A percentile compares a stretch with the other conserved stretches of the same genome.
Evolutionary conservation across 768 basidiomycete genomes (phyloP).

Genomic region (Leccinum truebloodii): DNA sequence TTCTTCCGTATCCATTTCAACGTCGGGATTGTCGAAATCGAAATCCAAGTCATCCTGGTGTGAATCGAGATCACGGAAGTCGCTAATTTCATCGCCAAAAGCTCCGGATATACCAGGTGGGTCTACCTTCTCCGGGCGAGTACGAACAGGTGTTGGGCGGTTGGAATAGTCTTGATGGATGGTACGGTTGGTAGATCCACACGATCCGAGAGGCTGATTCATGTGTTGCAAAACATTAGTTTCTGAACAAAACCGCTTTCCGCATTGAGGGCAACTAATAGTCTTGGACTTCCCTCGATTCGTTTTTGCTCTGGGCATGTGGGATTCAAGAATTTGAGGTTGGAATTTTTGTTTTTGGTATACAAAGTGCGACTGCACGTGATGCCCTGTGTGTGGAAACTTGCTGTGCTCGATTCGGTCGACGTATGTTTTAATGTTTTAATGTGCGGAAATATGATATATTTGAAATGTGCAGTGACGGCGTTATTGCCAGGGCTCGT

Average conservation of each 20-base stretch:
- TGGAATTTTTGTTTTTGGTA: not conserved
- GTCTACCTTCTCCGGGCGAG: not conserved
- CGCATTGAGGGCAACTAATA: conserved; percentile 3
- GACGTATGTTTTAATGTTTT: too few relatives aligned
- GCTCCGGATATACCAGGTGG: not conserved
- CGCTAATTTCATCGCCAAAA: too few relatives aligned
- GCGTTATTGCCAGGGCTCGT: too few relatives aligned
- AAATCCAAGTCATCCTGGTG: not conserved
- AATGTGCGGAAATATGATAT: too few relatives aligned
- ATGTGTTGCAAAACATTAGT: conserved; percentile 3
- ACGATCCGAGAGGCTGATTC: not conserved
- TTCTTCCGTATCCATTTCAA: not conserved
- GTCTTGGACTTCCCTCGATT: not conserved
- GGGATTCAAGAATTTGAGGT: not conserved
- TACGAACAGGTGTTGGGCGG: not conserved
- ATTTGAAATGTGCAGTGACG: too few relatives aligned
- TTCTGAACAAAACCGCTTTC: not conserved
- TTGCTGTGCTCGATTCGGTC: too few relatives aligned
- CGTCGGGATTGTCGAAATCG: not conserved
- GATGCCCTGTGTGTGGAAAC: too few relatives aligned
- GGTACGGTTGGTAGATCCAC: not conserved
- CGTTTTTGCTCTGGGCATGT: conserved; percentile 1
- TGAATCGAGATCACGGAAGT: not conserved
- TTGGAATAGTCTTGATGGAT: not conserved
- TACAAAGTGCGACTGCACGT: too few relatives aligned